These are phyloP conservation scores for Vitellaria paradoxa DNA, from an alignment of 179 eudicot genomes.

Conservation along the genomic window DNA sequence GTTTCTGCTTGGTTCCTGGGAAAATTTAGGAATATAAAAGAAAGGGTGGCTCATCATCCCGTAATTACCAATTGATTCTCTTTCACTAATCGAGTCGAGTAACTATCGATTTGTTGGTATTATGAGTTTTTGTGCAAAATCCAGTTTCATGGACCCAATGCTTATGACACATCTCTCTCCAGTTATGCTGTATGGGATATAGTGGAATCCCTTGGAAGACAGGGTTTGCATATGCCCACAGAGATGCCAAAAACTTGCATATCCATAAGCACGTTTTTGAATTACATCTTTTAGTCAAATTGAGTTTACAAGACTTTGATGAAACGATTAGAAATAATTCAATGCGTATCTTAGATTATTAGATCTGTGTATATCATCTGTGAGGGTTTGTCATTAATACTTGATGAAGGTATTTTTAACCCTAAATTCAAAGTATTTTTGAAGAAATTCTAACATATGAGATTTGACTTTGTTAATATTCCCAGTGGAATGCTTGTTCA, in stretches of 20 bases:
- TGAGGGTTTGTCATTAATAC: background rate
- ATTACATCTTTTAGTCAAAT: background rate
- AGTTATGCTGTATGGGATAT: too few species aligned
- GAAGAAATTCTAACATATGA: background rate
- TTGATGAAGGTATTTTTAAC: background rate
- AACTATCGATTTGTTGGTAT: background rate
- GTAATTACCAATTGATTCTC: background rate
- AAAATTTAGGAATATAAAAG: background rate
- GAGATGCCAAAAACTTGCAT: background rate
- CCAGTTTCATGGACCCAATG: too few species aligned
- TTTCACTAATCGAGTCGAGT: background rate
- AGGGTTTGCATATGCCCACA: too few species aligned
- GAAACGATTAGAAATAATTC: background rate
- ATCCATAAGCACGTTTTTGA: background rate
- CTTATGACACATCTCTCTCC: too few species aligned
- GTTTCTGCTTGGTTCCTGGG: background rate
- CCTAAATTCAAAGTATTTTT: background rate
- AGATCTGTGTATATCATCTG: background rate
- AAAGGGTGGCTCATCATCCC: too few species aligned
- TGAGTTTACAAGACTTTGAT: background rate
- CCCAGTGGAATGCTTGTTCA: slow-evolving; percentile 89
- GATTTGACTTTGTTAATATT: slow-evolving; percentile 4
- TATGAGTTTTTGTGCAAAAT: background rate
- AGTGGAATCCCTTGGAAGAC: too few species aligned
- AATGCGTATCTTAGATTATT: background rate